Percentiles rank a stretch among this genome's conserved stretches.
Conservation (phyloP, 1,139 yeast genomes). For the Blastobotrys ciferrii region DNA sequence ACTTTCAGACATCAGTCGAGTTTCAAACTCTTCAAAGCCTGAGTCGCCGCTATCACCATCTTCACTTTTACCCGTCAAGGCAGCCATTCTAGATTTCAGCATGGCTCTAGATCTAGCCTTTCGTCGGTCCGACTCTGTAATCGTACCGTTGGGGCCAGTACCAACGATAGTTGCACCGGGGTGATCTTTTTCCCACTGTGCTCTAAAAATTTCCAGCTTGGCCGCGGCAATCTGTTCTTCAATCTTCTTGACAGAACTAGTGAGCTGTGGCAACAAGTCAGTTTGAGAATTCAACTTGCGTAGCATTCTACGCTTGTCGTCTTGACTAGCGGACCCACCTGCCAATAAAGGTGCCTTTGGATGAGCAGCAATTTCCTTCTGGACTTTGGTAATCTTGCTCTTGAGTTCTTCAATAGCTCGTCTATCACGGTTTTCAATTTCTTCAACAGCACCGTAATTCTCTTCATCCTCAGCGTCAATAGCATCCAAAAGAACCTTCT, state of each 20-base stretch:
- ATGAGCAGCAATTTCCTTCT: slow-evolving; percentile 44
- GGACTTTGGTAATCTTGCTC: slow-evolving; percentile 55
- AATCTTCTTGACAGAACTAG: slow-evolving; percentile 56
- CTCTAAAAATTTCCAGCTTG: slow-evolving; percentile 61
- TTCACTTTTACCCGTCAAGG: slow-evolving; percentile 73
- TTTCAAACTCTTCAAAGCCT: slow-evolving; percentile 56
- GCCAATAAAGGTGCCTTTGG: slow-evolving; percentile 34
- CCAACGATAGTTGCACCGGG: slow-evolving; percentile 73
- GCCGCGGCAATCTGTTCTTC: slow-evolving; percentile 69
- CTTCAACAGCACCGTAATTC: slow-evolving; percentile 45
- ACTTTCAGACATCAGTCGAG: slow-evolving; percentile 53
- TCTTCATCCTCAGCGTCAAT: slow-evolving; percentile 69
- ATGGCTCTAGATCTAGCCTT: slow-evolving; percentile 77
- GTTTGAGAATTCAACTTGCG: slow-evolving; percentile 55
- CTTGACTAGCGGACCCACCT: slow-evolving; percentile 31
- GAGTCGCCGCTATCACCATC: slow-evolving; percentile 39
- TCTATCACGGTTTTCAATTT: slow-evolving; percentile 44
- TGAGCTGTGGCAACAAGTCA: slow-evolving; percentile 66
- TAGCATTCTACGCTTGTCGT: slow-evolving; percentile 47
- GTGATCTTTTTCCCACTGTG: slow-evolving; percentile 53
- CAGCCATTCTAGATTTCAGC: slow-evolving; percentile 84
- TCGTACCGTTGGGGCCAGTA: slow-evolving; percentile 79
- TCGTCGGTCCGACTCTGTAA: slow-evolving; percentile 76
- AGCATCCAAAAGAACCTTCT: slow-evolving; percentile 67
- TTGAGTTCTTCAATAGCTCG: slow-evolving; percentile 64